These are phyloP conservation scores for Cerrena zonata DNA, from an alignment of 1,284 basidiomycete genomes.

Conservation along the genomic window DNA sequence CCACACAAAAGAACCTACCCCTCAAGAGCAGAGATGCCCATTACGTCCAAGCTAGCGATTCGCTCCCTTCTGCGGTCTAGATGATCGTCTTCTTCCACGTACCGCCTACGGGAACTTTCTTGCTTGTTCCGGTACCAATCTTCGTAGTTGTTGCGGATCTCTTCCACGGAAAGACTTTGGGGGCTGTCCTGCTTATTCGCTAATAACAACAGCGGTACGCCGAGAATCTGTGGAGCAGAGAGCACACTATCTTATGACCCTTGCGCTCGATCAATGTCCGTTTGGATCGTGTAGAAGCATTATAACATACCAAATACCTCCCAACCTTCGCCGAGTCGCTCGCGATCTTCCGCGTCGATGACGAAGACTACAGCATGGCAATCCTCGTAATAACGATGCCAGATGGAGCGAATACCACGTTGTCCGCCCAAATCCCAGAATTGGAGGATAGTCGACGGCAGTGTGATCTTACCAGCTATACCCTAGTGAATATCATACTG, in stretches of 20 bases:
- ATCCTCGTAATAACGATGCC: constrained; percentile 89
- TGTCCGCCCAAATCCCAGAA: constrained; percentile 95
- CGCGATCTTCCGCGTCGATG: constrained; percentile 83
- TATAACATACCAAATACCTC: constrained; percentile 78
- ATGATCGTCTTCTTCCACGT: constrained; percentile 46
- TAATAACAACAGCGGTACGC: constrained; percentile 79
- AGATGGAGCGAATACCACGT: constrained; percentile 84
- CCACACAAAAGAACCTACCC: constrained; percentile 52
- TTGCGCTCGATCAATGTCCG: constrained; percentile 16
- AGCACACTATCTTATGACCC: constrained; percentile 68
- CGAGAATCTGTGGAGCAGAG: constrained; percentile 79
- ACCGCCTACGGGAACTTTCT: constrained; percentile 54
- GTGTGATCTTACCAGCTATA: constrained; percentile 81
- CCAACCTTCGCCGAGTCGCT: constrained; percentile 85
- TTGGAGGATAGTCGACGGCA: constrained; percentile 86
- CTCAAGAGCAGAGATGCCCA: constrained; percentile 84
- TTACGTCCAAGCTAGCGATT: constrained; percentile 82
- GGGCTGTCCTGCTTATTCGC: constrained; percentile 91
- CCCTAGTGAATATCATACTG: not conserved
- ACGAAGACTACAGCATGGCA: constrained; percentile 92
- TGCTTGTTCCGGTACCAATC: constrained; percentile 76
- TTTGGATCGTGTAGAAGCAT: constrained; percentile 11
- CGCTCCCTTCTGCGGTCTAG: constrained; percentile 50
- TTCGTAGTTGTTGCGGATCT: constrained; percentile 85
- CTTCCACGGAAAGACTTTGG: constrained; percentile 74